A percentile compares a stretch with the other conserved stretches of the same genome.
Conservation (phyloP, 306 rosid genomes). For the Crotalaria pallida region DNA sequence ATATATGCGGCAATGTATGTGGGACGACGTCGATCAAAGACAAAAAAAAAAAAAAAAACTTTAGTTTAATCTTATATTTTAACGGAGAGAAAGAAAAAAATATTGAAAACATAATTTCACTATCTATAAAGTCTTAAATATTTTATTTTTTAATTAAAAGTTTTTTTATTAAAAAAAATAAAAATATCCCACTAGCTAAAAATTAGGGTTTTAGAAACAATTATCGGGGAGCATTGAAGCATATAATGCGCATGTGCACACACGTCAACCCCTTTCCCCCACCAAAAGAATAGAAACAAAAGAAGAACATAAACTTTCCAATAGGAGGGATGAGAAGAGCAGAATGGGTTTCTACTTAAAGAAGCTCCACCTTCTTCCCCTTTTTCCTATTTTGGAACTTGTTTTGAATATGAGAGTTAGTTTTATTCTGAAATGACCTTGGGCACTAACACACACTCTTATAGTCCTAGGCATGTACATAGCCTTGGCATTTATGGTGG, state of each 20-base stretch:
- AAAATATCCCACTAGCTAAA: background rate
- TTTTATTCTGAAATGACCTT: slow-evolving; percentile 43
- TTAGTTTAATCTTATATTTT: no score
- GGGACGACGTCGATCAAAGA: no score
- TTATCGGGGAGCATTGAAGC: background rate
- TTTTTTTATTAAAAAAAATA: no score
- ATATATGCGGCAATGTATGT: no score
- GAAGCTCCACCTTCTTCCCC: slow-evolving; percentile 26
- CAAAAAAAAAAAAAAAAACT: no score
- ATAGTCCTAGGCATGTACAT: slow-evolving; percentile 3
- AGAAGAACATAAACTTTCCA: slow-evolving; percentile 8
- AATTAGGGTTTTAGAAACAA: background rate
- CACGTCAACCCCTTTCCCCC: background rate
- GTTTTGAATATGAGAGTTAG: slow-evolving; percentile 19
- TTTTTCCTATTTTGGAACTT: slow-evolving; percentile 27
- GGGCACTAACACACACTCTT: slow-evolving; percentile 10
- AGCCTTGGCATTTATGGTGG: slow-evolving; percentile 33
- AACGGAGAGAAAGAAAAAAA: no score
- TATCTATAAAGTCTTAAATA: no score
- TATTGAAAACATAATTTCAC: no score
- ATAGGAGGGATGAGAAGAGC: background rate
- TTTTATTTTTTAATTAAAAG: no score
- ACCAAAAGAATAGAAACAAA: slow-evolving; percentile 3
- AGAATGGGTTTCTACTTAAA: slow-evolving; percentile 23
- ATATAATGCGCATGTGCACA: background rate